Percentiles rank a stretch among this genome's conserved stretches.
Evolutionary conservation across 169 alveolate species (phyloP).

Genomic region (Besnoitia besnoiti): DNA sequence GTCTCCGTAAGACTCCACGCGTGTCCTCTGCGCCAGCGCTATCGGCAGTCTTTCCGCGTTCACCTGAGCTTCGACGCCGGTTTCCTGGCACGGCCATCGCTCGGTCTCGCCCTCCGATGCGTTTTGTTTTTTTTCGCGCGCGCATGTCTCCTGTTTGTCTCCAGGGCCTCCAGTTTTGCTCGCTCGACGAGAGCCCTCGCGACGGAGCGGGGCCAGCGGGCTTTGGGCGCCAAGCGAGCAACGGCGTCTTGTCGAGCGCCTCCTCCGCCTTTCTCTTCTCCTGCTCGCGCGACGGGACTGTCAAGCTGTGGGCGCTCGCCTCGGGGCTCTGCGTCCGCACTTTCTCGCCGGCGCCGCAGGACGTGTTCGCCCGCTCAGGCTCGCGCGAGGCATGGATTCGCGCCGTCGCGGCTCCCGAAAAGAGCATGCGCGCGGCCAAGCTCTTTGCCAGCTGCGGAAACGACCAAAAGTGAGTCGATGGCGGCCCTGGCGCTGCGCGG

Average conservation of each 20-base stretch:
- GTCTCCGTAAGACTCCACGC: constrained; percentile 20
- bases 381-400: constrained; percentile 46
- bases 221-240: neutral
- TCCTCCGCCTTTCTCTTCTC: neutral
- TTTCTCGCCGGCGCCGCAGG: constrained; percentile 25
- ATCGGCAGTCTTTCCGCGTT: no score
- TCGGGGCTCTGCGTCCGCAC: constrained; percentile 52
- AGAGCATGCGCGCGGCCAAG: constrained; percentile 33
- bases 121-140: neutral
- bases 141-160: neutral
- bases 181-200: neutral
- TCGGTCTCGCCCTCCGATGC: neutral
- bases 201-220: neutral
- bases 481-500: no score
- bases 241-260: neutral
- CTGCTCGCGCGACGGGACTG: constrained; percentile 53
- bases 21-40: no score
- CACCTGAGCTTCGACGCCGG: no score
- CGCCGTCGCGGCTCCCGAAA: constrained; percentile 41
- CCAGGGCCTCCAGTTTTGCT: neutral
- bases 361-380: neutral
- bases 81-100: neutral
- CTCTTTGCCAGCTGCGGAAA: constrained; percentile 55
- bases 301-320: constrained; percentile 45
- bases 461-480: constrained; percentile 53